Base-by-base conservation (phyloP, 805 yeast species). In the Candida golubevii region DNA sequence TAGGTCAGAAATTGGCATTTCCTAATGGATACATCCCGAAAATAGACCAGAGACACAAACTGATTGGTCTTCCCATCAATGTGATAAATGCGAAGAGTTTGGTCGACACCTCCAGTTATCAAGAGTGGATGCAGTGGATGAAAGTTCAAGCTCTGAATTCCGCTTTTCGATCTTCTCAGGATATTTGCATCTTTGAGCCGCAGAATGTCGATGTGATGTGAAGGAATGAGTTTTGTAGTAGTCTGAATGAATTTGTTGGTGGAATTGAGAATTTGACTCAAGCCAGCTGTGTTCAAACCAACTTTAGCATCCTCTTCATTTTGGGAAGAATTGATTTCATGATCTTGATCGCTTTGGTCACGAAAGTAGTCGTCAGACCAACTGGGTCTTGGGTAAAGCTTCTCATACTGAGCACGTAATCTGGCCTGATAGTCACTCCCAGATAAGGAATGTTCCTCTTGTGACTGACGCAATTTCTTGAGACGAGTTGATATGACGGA, bases 81-180 rank as follows among this genome's bases (percentile, higher is more conserved):
- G 59, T 91, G 95, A 62, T 83, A 93, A 11, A 93, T 72, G 54
- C 99, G 75, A 43, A 93, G 62, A 0, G 97, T 85, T 53, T 87
- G 76, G 63, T 93, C 99, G 61, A 84, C 90, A 18, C 99, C 99
- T 45, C 93, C 95, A 0, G 97, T 86, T 42, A 93, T 67, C 37
- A 91, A 68, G 28, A 93, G 69, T 34, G 99, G 96, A 54, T 83
- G 88, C 7, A 75, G 69, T 8, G 86, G 87, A 63, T 93, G 99
- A 77, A 93, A 93, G 6, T 85, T 74, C 33, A 93, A 58, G 0
- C 91, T 70, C 65, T 88, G 97, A n/a, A 93, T 78, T 0, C 89
- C 96, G 0, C 96, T 77, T 50, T 74, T 78, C 4, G 97, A 79
- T 5, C 79, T 67, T 46, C 79, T 80, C 37, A 79, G 75, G 40